Evolutionary conservation across 805 yeast genomes (phyloP).

Genomic region (Monosporozyma unispora): DNA sequence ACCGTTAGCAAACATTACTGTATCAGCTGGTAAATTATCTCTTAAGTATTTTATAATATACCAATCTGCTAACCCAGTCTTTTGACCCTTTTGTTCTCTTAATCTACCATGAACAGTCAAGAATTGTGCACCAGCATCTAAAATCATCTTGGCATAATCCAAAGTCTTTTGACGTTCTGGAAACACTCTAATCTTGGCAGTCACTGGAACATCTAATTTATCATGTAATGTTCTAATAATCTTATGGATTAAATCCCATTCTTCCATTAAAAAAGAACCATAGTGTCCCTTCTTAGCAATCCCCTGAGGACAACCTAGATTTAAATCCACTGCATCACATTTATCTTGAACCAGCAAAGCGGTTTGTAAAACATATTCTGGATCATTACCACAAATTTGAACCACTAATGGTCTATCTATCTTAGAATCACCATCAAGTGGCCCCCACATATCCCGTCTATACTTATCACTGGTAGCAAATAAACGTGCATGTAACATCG

Average conservation of each 20-base stretch:
- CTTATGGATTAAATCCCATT: conserved; percentile 74
- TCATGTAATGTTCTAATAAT: conserved; percentile 67
- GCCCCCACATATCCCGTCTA: conserved; percentile 62
- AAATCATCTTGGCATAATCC: conserved; percentile 79
- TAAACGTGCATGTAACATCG: conserved; percentile 90
- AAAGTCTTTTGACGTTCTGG: conserved; percentile 77
- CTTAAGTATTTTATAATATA: conserved; percentile 59
- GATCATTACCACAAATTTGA: conserved; percentile 95
- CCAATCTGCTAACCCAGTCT: conserved; percentile 96
- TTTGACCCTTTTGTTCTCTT: conserved; percentile 95
- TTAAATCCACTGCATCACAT: conserved; percentile 94
- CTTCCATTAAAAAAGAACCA: conserved; percentile 95
- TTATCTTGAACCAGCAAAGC: conserved; percentile 70
- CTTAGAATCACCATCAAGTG: conserved; percentile 59
- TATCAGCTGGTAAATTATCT: conserved; percentile 67
- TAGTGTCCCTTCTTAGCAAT: conserved; percentile 91
- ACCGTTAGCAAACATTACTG: conserved; percentile 91
- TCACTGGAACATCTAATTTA: conserved; percentile 75
- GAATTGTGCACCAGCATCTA: conserved; percentile 91
- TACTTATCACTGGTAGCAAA: conserved; percentile 82
- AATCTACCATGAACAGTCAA: conserved; percentile 93
- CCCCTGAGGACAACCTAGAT: conserved; percentile 97
- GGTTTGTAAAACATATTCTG: conserved; percentile 71
- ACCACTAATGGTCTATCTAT: conserved; percentile 81
- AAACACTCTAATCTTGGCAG: conserved; percentile 89